These are phyloP conservation scores for Eurotiales sp. DNA, from an alignment of 2,329 filamentous ascomycete species.

Conservation along the genomic window DNA sequence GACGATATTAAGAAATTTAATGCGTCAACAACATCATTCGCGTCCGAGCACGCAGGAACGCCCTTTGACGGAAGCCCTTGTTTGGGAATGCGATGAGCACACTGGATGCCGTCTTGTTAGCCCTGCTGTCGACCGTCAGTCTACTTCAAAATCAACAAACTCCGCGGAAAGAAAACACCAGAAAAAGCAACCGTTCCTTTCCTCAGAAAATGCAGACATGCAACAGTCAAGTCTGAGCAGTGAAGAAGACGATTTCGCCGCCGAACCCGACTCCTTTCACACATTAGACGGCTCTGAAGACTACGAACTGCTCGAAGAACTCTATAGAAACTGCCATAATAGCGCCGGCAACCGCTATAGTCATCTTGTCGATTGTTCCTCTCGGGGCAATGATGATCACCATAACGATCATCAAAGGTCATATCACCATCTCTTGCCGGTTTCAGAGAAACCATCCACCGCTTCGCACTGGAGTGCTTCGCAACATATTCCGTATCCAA, in stretches of 20 bases:
- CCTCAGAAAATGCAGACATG: neutral
- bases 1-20: neutral
- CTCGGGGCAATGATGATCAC: neutral
- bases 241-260: neutral
- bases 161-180: neutral
- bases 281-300: too few relatives aligned
- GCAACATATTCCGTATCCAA: too few relatives aligned
- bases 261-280: neutral
- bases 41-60: too few relatives aligned
- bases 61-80: neutral
- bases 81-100: conserved; percentile 4
- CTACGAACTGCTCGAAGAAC: conserved; percentile 7
- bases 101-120: conserved; percentile 2
- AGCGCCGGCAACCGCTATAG: conserved; percentile 10
- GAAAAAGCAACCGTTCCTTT: neutral
- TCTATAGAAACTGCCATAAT: conserved; percentile 14
- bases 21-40: neutral
- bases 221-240: neutral
- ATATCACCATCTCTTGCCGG: neutral
- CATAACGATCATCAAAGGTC: neutral
- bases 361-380: conserved; percentile 11
- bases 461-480: neutral
- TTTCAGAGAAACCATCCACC: neutral
- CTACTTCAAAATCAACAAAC: neutral
- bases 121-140: neutral